Base-by-base conservation (phyloP, 2,329 filamentous ascomycete genomes). In the Cladosporium colombiae region DNA sequence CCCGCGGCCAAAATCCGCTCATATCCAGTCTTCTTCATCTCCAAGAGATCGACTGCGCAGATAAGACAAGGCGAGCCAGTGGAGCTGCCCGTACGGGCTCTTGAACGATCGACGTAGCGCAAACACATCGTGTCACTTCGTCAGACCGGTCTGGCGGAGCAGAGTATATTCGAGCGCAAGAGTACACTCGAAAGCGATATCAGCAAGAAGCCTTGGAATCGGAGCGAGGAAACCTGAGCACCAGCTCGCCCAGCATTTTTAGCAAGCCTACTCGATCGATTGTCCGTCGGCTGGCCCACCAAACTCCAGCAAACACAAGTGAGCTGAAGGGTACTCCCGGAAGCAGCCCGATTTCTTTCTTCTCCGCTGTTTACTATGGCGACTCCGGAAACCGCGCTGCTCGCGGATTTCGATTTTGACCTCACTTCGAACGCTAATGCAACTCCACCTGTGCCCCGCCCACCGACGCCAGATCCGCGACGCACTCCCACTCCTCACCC, bases 391-490 rank as follows among this genome's bases (percentile, higher is more conserved):
- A 56, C 61, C 16, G 16, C 50, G 49, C 61, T 56, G 18, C 61
- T 63, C 33, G 61, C 61, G 49, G 61, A 29, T 10, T 56, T 63
- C 27, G 61, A 63, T 31, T 63, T 56, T 37, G 35, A 63, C 61
- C 61, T 63, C 61, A 63, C 50, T 63, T 55, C 61, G n/a, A 33
- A 29, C 21, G 14, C 49, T 25, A 33, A 23, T 37, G 46, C 29
- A n/a, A 31, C 33, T 37, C 50, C 50, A 16, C 23, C 16, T 25
- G 7, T 44, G 14, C 33, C 61, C 35, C 63, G 63, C 16, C 63
- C 63, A 44, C 56, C 63, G 7, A 65, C 63, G 27, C 63, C 63
- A 31, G 63, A 65, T 55, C 63, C 63, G 11, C 63, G 63, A 52
- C 63, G 56, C 49, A 65, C 56, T 40, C 55, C 55, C 56, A 63